Conservation (phyloP, 2,329 filamentous ascomycete species). For the Pseudogymnoascus destructans region DNA sequence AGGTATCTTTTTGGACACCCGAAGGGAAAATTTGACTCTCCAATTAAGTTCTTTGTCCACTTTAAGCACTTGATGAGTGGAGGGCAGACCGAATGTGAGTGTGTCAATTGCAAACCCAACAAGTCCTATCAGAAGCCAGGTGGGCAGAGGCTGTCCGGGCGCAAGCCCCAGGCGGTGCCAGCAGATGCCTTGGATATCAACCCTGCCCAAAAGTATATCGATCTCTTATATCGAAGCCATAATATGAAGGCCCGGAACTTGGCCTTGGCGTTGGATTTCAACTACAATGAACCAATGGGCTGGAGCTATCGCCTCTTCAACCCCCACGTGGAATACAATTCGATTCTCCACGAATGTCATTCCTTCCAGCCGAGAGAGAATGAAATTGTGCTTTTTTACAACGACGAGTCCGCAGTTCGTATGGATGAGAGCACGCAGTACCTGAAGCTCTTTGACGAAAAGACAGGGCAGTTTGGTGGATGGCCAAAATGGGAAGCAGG, state of each 20-base stretch:
- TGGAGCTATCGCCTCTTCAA: slow-evolving; percentile 6
- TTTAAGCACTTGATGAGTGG: slow-evolving; percentile 11
- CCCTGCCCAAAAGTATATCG: slow-evolving; percentile 5
- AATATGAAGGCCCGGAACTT: background rate
- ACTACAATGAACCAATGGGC: background rate
- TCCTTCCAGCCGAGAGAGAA: slow-evolving; percentile 11
- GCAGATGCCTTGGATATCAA: background rate
- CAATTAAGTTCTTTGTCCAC: slow-evolving; percentile 11
- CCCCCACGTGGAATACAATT: background rate
- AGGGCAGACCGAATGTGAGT: slow-evolving; percentile 1
- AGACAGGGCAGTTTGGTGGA: background rate
- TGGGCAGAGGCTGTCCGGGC: background rate
- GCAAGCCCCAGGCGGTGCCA: background rate
- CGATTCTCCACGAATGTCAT: background rate
- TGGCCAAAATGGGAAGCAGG: slow-evolving; percentile 7
- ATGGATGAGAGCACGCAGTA: slow-evolving; percentile 3
- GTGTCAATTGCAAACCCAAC: slow-evolving; percentile 4
- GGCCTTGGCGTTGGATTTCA: background rate
- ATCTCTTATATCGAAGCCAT: slow-evolving; percentile 6
- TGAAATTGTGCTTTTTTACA: slow-evolving; percentile 11
- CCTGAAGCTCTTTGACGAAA: background rate
- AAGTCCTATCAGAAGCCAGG: background rate
- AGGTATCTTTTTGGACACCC: slow-evolving; percentile 11
- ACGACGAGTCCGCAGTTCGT: background rate
- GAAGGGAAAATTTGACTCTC: slow-evolving; percentile 10